These are phyloP conservation scores for Ricinus communis DNA, from an alignment of 345 rosid species.

Conservation along the genomic window DNA sequence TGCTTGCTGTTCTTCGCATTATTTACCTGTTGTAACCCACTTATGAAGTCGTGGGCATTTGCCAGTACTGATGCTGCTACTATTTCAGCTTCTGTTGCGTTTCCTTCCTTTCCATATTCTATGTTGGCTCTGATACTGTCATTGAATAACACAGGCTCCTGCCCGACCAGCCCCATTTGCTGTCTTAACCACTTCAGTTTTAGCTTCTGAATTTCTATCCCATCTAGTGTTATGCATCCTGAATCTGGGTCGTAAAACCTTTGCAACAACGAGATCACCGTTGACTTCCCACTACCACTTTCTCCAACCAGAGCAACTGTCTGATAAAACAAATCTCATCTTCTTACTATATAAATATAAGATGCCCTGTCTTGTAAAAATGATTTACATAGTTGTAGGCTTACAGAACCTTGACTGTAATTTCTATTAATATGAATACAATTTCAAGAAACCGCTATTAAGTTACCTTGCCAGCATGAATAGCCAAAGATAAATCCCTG, in stretches of 20 bases:
- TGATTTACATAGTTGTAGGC: no score
- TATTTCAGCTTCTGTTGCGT: slow-evolving; percentile 18
- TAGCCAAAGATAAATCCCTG: slow-evolving; percentile 12
- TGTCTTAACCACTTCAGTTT: slow-evolving; percentile 20
- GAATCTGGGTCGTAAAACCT: slow-evolving; percentile 26
- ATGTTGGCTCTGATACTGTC: slow-evolving; percentile 19
- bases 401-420: no score
- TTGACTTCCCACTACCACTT: slow-evolving; percentile 27
- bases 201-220: slow-evolving; percentile 13
- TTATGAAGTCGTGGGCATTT: slow-evolving; percentile 22
- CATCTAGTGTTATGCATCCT: slow-evolving; percentile 13
- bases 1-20: not conserved
- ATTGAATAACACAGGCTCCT: slow-evolving; percentile 18
- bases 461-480: slow-evolving; percentile 25
- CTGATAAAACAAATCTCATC: not conserved
- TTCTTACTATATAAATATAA: not conserved
- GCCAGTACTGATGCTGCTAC: slow-evolving; percentile 19
- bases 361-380: not conserved
- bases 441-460: no score
- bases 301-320: slow-evolving; percentile 23
- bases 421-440: no score
- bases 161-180: slow-evolving; percentile 22
- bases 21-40: slow-evolving; percentile 21
- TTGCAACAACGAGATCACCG: slow-evolving; percentile 24
- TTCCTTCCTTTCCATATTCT: slow-evolving; percentile 20